Percentiles rank a stretch among this genome's conserved stretches.
phyloP scores from a whole-genome alignment of 1,284 basidiomycete genomes.

The Phlebopus sp. region DNA sequence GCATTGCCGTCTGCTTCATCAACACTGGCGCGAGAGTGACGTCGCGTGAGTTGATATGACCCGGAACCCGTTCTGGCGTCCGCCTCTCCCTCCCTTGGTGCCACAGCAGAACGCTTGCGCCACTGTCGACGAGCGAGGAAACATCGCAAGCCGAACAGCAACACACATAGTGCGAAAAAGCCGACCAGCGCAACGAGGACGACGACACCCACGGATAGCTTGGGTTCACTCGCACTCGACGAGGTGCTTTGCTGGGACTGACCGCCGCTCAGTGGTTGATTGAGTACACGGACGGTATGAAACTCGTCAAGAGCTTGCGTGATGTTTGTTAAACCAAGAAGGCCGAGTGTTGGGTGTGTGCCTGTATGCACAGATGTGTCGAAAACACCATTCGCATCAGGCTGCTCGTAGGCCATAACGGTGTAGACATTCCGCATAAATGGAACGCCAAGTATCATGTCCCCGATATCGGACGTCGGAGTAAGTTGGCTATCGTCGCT shows the following conservation, averaged over 20 bases:
- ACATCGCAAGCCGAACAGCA: slow-evolving; percentile 54
- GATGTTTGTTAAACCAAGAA: slow-evolving; percentile 59
- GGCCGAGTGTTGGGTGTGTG: slow-evolving; percentile 50
- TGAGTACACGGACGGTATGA: slow-evolving; percentile 58
- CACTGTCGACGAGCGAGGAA: slow-evolving; percentile 41
- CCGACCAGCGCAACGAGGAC: slow-evolving; percentile 55
- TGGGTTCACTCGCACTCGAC: slow-evolving; percentile 26
- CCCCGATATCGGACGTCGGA: slow-evolving; percentile 39
- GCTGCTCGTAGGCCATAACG: slow-evolving; percentile 62
- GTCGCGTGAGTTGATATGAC: slow-evolving; percentile 23
- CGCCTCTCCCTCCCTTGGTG: slow-evolving; percentile 7
- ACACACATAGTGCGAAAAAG: slow-evolving; percentile 53
- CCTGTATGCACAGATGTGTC: slow-evolving; percentile 23
- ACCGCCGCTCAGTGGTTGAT: slow-evolving; percentile 45
- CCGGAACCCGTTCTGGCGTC: slow-evolving; percentile 12
- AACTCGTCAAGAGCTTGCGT: slow-evolving; percentile 61
- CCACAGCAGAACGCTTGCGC: slow-evolving; percentile 7
- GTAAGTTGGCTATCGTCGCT: slow-evolving; percentile 42
- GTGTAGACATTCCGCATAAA: slow-evolving; percentile 73
- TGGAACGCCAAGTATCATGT: slow-evolving; percentile 72
- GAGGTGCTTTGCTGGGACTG: slow-evolving; percentile 8
- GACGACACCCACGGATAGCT: slow-evolving; percentile 54
- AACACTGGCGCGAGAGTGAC: slow-evolving; percentile 15
- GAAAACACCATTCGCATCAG: slow-evolving; percentile 45
- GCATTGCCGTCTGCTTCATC: slow-evolving; percentile 31